Evolutionary conservation across 768 basidiomycete species (phyloP), one percentile per base, ranked within the genome.

Genomic region (Phaffia tasmanica): DNA sequence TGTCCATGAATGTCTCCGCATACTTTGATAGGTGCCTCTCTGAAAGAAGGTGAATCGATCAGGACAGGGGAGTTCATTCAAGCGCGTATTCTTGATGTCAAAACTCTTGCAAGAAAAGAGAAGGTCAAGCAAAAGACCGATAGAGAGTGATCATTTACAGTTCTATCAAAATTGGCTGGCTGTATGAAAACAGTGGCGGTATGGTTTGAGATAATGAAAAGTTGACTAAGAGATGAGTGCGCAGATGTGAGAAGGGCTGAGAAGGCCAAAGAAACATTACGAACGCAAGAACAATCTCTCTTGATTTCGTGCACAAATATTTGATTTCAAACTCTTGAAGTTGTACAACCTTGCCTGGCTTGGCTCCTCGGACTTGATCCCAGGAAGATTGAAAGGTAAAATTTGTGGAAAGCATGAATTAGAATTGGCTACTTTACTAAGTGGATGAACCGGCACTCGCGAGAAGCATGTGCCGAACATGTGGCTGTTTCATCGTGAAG

Each of bases 1-100:
- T 70, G 70, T 21, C 70, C 70, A 63, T 70, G 70, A 16, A 70
- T 60, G 50, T 70, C 70, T 53, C 70, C 70, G 35, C 70, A 70
- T 29, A 70, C 64, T 60, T 70, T 70, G 62, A 70, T 70, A 25
- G 70, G 70, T 8, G 70, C 70, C 57, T 70, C 70, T 16, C 67
- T 68, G 64, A 32, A 42, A 5, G 6, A 42, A 42, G 35, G 53
- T 1, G 29, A 3, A 32, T 14, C n/a, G 53, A 35, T 21, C 19
- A 27, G 27, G 16, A 42, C 3, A 9, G 49, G 35, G 27, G 42
- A 27, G 21, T 6, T 21, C 27, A 53, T 53, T 53, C 27, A 27
- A n/a, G n/a, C n/a, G 21, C 51, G 27, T 8, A 53, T 27, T 6
- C 6, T 27, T 23, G 18, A 19, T 35, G 62, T 29, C 51, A 55